phyloP scores from a whole-genome alignment of 768 basidiomycete species.

The Boletus coccyginus region DNA sequence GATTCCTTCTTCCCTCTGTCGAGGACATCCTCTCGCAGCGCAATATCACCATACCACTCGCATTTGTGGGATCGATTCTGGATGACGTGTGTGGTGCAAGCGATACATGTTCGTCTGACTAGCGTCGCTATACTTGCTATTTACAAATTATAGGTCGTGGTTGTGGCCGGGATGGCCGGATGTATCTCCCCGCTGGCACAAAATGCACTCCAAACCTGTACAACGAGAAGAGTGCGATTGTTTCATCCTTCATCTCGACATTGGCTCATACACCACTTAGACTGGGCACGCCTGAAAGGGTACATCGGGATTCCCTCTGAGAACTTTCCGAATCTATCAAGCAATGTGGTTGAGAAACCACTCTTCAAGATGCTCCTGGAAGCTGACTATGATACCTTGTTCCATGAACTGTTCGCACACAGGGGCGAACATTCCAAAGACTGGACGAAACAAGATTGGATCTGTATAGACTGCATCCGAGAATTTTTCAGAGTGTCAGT shows the following conservation, averaged over 20 bases:
- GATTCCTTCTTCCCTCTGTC: conserved; percentile 2
- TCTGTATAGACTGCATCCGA: conserved; percentile 1
- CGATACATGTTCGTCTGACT: conserved; percentile 5
- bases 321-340: not conserved
- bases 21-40: conserved; percentile 3
- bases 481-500: conserved; percentile 8
- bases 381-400: conserved; percentile 1
- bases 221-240: conserved; percentile 11
- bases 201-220: conserved; percentile 6
- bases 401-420: conserved; percentile 7
- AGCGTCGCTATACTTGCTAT: not conserved
- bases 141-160: conserved; percentile 2
- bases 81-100: conserved; percentile 8
- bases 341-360: not conserved
- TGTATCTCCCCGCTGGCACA: not conserved
- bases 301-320: not conserved
- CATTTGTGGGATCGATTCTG: conserved; percentile 13
- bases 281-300: conserved; percentile 11
- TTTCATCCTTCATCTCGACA: not conserved
- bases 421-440: conserved; percentile 1
- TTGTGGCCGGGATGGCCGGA: not conserved
- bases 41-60: not conserved
- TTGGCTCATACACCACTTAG: not conserved
- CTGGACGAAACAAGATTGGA: conserved; percentile 11
- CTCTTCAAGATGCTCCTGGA: conserved; percentile 7